Evolutionary conservation across 345 rosid genomes (phyloP).

Genomic region (Dipteronia sinensis): DNA sequence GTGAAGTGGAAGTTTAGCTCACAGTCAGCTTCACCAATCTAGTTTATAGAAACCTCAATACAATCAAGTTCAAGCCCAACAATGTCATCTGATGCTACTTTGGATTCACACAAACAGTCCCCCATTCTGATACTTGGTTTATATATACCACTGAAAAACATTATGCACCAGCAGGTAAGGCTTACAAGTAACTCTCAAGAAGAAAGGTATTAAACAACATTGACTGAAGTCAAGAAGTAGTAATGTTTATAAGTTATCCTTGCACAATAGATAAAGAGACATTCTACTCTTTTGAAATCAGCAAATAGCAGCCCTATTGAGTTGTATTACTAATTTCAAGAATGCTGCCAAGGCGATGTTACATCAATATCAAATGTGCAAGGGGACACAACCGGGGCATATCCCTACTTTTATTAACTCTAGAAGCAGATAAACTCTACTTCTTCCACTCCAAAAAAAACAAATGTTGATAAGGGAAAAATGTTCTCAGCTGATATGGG

Average conservation of each 20-base stretch:
- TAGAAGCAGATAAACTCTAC: not conserved
- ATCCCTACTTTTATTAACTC: not conserved
- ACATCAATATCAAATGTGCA: not conserved
- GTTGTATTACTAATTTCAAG: not conserved
- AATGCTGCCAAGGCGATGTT: not conserved
- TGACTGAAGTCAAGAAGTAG: not conserved
- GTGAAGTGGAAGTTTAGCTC: not conserved
- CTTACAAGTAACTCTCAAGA: slow-evolving; percentile 8
- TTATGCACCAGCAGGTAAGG: not conserved
- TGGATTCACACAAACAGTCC: not conserved
- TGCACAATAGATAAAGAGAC: not conserved
- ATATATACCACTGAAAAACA: not conserved
- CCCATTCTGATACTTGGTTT: not conserved
- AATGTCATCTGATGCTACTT: not conserved
- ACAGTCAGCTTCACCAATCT: not conserved
- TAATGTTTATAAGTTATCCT: not conserved
- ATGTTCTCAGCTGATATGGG: not conserved
- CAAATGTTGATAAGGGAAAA: not conserved
- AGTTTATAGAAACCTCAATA: not conserved
- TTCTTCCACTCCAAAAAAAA: not conserved
- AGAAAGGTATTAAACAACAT: not conserved
- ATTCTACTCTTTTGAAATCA: not conserved
- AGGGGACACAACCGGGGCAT: not conserved
- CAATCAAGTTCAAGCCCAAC: not conserved
- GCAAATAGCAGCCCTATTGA: not conserved